Base-by-base conservation (phyloP, 495 filamentous ascomycete genomes). In the Hypoxylon cercidicola region DNA sequence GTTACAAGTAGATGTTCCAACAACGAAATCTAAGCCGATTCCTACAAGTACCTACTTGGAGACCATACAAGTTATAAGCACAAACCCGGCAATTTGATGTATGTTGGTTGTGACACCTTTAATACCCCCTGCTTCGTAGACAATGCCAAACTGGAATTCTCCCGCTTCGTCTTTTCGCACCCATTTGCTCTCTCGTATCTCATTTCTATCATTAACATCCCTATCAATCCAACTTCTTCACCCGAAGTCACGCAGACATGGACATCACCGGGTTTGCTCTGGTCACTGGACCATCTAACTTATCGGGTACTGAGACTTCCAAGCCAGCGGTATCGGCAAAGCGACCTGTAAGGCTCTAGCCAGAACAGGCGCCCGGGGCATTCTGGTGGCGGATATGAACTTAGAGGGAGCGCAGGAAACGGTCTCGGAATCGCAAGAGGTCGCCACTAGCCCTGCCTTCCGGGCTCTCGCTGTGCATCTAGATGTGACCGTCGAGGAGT, bases 301-400 rank as follows among this genome's bases (percentile, higher is more conserved):
- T 28, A 28, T 28, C 7, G 25, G 7, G 7, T 28, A 3, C 23
- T 59, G 13, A 59, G 15, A 21, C 21, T 0, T 2, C 10, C 6
- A 39, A 66, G 57, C 39, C 30, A 59, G 68, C 25, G 79, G 77
- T 21, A 78, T 81, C 37, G 77, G 78, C 4, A 61, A 64, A 19
- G 74, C 72, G 15, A 64, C 52, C 6, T 70, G 49, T 8, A 23
- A 69, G 10, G 69, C 72, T 7, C 74, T 77, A 34, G 78, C 79
- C 7, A 64, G 66, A 32, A 67, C 68, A 13, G 77, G 78, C 5
- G 70, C 68, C 1, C 19, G 44, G 4, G 76, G 76, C 0, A 50
- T 81, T 15, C 46, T 72, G 2, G 69, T 81, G 15, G 75, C 79
- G n/a, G 79, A 81, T 53, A 62, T 79, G 15, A 62, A 77, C 34